Percentiles rank a stretch among this genome's conserved stretches.
Evolutionary conservation across 129 eudicot genomes (phyloP).

Genomic region (Cynara cardunculus): DNA sequence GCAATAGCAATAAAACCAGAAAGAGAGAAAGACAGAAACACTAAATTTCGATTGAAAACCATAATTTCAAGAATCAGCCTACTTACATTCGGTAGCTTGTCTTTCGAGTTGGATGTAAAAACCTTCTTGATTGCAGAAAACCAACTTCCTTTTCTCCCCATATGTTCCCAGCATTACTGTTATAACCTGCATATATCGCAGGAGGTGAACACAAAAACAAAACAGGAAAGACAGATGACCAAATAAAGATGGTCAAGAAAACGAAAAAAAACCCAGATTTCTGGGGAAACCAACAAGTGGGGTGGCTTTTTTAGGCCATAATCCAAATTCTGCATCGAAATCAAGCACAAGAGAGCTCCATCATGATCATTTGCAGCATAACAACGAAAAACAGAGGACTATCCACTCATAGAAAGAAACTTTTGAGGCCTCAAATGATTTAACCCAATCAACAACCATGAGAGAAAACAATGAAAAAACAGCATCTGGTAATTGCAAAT

Average conservation of each 20-base stretch:
- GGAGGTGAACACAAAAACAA: neutral
- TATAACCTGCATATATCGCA: slow-evolving; percentile 27
- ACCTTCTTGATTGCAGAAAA: slow-evolving; percentile 94
- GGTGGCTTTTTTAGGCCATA: neutral
- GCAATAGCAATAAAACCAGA: too few relatives aligned
- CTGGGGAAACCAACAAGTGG: neutral
- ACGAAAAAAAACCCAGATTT: neutral
- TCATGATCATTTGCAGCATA: slow-evolving; percentile 1
- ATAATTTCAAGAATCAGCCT: neutral
- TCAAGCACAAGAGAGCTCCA: neutral
- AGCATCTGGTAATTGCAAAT: neutral
- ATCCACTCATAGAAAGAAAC: neutral
- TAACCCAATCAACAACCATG: neutral
- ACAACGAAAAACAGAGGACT: neutral
- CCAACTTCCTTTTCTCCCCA: slow-evolving; percentile 98
- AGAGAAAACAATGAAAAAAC: neutral
- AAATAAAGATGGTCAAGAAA: neutral
- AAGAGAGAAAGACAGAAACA: too few relatives aligned
- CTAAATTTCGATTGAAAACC: neutral
- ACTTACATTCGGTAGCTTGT: slow-evolving; percentile 60
- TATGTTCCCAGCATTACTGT: slow-evolving; percentile 65
- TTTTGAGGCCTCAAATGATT: neutral
- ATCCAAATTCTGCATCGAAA: neutral
- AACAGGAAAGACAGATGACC: neutral
- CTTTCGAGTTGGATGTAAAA: slow-evolving; percentile 71